Evolutionary conservation across 495 filamentous ascomycete genomes (phyloP), one percentile per base, ranked within the genome.

Genomic region (Physcia stellaris): DNA sequence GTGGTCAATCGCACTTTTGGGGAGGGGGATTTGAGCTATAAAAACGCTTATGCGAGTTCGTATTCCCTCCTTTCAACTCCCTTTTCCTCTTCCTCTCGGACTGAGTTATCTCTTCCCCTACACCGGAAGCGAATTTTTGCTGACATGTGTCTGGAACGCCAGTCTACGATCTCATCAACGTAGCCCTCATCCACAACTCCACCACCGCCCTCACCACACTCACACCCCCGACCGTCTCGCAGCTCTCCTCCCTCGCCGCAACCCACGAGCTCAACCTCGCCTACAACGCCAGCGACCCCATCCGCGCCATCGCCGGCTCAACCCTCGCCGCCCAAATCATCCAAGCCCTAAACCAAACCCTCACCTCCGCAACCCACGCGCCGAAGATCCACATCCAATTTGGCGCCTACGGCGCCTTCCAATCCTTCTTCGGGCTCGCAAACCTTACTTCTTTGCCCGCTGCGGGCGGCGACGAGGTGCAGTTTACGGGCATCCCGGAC

Each of bases 41-140:
- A 77, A 54, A 83, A 84, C 50, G 80, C 76, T 18, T 87, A 85
- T 57, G 58, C 64, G 39, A 79, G 68, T 73, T 31, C 39, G 49
- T 37, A 21, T 1, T 6, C 18, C 10, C 15, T 32, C 1, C 18
- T 19, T 20, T 2, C 15, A 28, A 39, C 28, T 36, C 24, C 18
- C 27, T 30, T 18, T 7, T 17, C 23, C 15, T 23, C 20, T 10
- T 20, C 24, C 11, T 19, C n/a, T n/a, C n/a, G n/a, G n/a, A n/a
- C n/a, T n/a, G n/a, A n/a, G n/a, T n/a, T n/a, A n/a, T n/a, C n/a
- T 21, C 3, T 28, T 11, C n/a, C 7, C 24, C 19, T 20, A n/a
- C 9, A 4, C 13, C 35, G 15, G 5, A 4, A 12, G n/a, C 22
- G 6, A 6, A 6, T 24, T 15, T 13, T 9, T 4, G 21, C n/a